phyloP scores from a whole-genome alignment of 1,139 yeast species.

The Eremothecium sinecaudum region DNA sequence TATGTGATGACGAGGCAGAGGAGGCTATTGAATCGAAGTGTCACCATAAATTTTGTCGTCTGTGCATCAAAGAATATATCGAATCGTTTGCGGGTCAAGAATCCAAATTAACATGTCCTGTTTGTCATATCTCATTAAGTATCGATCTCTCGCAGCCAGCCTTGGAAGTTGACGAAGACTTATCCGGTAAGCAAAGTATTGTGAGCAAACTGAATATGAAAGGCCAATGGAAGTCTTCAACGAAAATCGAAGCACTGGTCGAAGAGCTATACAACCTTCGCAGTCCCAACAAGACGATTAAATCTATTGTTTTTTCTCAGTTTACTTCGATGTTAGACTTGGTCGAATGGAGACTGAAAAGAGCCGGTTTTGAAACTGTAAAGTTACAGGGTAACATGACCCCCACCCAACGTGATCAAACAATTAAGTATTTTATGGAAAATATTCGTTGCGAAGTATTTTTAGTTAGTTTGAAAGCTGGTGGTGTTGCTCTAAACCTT shows the following conservation, averaged over 20 bases:
- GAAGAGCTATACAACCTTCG: conserved; percentile 84
- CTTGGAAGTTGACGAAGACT: conserved; percentile 54
- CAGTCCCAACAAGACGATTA: conserved; percentile 79
- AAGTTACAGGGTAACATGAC: conserved; percentile 95
- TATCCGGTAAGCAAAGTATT: conserved; percentile 69
- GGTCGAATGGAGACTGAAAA: conserved; percentile 85
- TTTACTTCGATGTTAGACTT: conserved; percentile 93
- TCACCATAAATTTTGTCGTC: conserved; percentile 84
- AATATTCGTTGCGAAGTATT: conserved; percentile 88
- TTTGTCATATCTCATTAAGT: conserved; percentile 85
- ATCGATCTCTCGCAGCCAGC: conserved; percentile 88
- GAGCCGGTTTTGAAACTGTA: conserved; percentile 92
- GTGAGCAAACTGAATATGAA: conserved; percentile 79
- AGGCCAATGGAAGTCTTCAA: conserved; percentile 77
- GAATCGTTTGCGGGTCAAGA: conserved; percentile 68
- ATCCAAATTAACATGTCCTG: conserved; percentile 74
- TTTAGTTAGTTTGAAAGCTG: conserved; percentile 89
- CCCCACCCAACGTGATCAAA: conserved; percentile 86
- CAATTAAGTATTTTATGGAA: conserved; percentile 84
- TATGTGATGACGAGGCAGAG: conserved; percentile 97
- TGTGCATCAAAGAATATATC: conserved; percentile 82
- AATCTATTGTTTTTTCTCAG: conserved; percentile 92
- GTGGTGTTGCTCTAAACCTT: conserved; percentile 92
- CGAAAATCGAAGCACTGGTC: conserved; percentile 91
- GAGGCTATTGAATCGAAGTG: conserved; percentile 93